Percentiles rank a stretch among this genome's conserved stretches.
These are phyloP conservation scores for Ustilago lituana DNA, from an alignment of 1,284 basidiomycete genomes.

Conservation along the genomic window DNA sequence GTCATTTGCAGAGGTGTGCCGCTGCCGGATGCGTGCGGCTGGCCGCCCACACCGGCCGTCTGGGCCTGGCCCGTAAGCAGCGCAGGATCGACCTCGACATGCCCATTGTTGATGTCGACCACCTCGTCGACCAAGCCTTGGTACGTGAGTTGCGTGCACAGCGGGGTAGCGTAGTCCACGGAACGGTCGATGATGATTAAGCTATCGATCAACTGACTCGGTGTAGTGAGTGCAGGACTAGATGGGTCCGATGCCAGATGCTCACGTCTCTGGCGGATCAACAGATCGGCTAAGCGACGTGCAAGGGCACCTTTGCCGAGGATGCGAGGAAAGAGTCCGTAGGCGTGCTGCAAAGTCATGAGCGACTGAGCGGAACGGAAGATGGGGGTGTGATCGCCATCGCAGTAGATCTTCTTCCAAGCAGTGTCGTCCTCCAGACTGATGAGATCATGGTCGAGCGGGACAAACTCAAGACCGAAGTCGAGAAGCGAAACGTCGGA, in stretches of 20 bases:
- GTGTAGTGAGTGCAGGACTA: slow-evolving; percentile 52
- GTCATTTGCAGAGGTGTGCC: slow-evolving; percentile 50
- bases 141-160: slow-evolving; percentile 95
- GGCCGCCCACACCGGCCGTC: slow-evolving; percentile 14
- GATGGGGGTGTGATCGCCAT: slow-evolving; percentile 90
- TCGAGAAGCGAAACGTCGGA: slow-evolving; percentile 68
- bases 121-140: slow-evolving; percentile 96
- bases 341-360: slow-evolving; percentile 83
- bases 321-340: slow-evolving; percentile 89
- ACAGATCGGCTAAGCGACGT: slow-evolving; percentile 76
- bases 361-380: slow-evolving; percentile 89
- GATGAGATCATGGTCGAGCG: slow-evolving; percentile 80
- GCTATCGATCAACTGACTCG: slow-evolving; percentile 76
- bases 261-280: slow-evolving; percentile 74
- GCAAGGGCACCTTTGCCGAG: slow-evolving; percentile 93
- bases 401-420: slow-evolving; percentile 71
- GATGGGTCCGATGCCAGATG: slow-evolving; percentile 66
- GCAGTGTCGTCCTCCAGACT: slow-evolving; percentile 58
- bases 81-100: slow-evolving; percentile 86
- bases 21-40: slow-evolving; percentile 36
- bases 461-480: slow-evolving; percentile 92
- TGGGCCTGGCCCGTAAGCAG: slow-evolving; percentile 71
- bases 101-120: slow-evolving; percentile 86
- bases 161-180: slow-evolving; percentile 93
- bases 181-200: slow-evolving; percentile 88